A percentile compares a stretch with the other conserved stretches of the same genome.
phyloP scores from a whole-genome alignment of 805 yeast genomes.

The Komagataella pseudopastoris region DNA sequence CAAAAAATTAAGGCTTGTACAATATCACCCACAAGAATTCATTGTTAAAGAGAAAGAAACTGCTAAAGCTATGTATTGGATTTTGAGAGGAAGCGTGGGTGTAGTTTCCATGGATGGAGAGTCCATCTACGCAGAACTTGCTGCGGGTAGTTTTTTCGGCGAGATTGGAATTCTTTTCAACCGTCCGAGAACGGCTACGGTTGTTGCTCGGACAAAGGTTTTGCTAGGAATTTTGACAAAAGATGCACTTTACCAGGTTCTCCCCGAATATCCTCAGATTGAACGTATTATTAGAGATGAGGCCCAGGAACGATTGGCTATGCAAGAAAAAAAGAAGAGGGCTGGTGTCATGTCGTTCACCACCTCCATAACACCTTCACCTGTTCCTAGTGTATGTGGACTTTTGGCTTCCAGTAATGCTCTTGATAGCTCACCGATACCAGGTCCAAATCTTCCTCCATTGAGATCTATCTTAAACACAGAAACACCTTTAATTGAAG shows the following conservation, averaged over 20 bases:
- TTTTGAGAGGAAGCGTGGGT: constrained; percentile 61
- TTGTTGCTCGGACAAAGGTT: constrained; percentile 54
- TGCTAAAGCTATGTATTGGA: constrained; percentile 71
- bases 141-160: constrained; percentile 62
- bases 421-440: constrained; percentile 17
- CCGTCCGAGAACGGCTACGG: constrained; percentile 71
- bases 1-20: constrained; percentile 41
- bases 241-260: constrained; percentile 42
- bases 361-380: constrained; percentile 3
- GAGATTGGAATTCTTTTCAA: constrained; percentile 68
- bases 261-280: constrained; percentile 49
- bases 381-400: constrained; percentile 3
- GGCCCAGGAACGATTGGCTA: constrained; percentile 63
- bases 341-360: constrained; percentile 20
- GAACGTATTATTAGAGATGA: constrained; percentile 65
- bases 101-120: constrained; percentile 72
- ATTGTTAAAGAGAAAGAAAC: constrained; percentile 63
- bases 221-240: constrained; percentile 56
- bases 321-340: constrained; percentile 49
- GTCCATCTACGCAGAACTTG: constrained; percentile 55
- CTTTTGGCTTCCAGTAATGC: constrained; percentile 17
- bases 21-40: constrained; percentile 54
- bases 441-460: constrained; percentile 28
- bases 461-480: constrained; percentile 2
- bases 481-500: neutral